phyloP scores from a whole-genome alignment of 345 rosid species.

The Syzygium grande region DNA sequence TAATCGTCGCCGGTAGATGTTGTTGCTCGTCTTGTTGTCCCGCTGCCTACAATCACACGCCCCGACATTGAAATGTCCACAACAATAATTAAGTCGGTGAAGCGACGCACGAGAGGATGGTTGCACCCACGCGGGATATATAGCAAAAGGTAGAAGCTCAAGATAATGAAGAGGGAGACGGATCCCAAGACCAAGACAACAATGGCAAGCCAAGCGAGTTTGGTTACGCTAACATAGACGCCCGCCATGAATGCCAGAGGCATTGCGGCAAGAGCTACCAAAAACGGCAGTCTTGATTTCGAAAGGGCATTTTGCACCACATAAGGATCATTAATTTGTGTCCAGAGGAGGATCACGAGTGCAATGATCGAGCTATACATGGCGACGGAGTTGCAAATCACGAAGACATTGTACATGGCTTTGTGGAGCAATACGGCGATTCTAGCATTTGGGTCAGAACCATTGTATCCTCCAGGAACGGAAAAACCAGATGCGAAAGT shows the following conservation, averaged over 20 bases:
- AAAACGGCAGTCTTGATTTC: rapidly evolving
- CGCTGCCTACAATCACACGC: rapidly evolving
- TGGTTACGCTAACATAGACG: rapidly evolving
- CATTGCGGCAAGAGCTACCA: not conserved
- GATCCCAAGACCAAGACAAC: not conserved
- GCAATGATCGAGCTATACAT: not conserved
- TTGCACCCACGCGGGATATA: not conserved
- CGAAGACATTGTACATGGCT: not conserved
- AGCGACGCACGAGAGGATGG: not conserved
- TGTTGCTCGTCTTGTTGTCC: too few relatives aligned
- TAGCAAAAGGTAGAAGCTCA: not conserved
- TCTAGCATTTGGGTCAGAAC: rapidly evolving
- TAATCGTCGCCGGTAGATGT: too few relatives aligned
- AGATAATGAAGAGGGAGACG: rapidly evolving
- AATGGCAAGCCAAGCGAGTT: not conserved
- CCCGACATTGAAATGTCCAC: not conserved
- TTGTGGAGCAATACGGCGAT: not conserved
- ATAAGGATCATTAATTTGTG: rapidly evolving
- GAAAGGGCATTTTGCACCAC: rapidly evolving
- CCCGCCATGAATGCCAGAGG: not conserved
- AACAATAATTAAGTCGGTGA: not conserved
- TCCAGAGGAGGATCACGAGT: not conserved
- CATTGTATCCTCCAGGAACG: not conserved
- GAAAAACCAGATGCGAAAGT: rapidly evolving
- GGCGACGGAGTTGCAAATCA: not conserved